Evolutionary conservation across 371 early-diverging fungal genomes (phyloP), one percentile per base, ranked within the genome.

Genomic region (Mucor piriformis): DNA sequence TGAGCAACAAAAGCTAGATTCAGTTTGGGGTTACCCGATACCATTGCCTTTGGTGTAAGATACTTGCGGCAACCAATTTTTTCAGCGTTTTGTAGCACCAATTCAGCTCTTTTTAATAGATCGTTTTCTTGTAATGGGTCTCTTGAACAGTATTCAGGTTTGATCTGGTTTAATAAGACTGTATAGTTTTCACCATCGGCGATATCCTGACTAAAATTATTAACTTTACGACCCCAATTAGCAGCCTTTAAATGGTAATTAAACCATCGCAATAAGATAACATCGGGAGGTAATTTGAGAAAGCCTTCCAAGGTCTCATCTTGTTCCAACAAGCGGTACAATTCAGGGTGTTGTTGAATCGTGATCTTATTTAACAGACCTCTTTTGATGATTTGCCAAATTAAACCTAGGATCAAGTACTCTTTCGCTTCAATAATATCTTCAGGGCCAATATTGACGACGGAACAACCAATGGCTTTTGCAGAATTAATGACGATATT

Each of bases 341-440:
- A 78, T 74, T 96, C 97, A 3, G 97, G 97, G 71, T 96, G 96
- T 48, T 88, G 83, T 70, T 93, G 91, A 65, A 96, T 92, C 73
- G 96, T 94, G 66, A 95, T 92, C 73, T 92, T 93, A 67, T 93
- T 90, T 53, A 89, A 78, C 55, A 95, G 74, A 54, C 95, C 95
- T 48, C 93, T 90, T 81, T 95, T 95, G 82, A 96, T 94, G 59
- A 96, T 95, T 66, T 96, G 96, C 96, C 96, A 96, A 57, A 96
- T 88, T 20, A 96, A 81, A 8, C 96, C 97, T 54, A 96, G 79
- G 61, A 96, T 88, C 69, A 96, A 80, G 65, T 94, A 92, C 78
- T 94, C 93, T 50, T 94, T 83, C 24, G 91, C 95, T 66, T 96
- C 94, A 50, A 93, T 91, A 62, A 96, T 70, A 69, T 96, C 96